Conservation (phyloP, 495 filamentous ascomycete species). For the Lasiosphaeria miniovina region DNA sequence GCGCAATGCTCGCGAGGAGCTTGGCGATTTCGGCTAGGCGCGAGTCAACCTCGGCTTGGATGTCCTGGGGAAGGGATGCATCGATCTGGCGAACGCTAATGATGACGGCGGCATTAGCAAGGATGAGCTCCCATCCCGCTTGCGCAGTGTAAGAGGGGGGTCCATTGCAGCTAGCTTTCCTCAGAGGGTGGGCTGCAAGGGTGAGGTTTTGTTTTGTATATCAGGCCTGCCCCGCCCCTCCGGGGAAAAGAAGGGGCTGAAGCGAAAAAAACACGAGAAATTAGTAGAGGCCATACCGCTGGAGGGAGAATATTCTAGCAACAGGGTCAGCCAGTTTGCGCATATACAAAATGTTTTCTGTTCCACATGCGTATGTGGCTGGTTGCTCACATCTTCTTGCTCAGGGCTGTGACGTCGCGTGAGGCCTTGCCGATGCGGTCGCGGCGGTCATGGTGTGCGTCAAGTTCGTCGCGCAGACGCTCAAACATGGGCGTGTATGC, state of each 20-base stretch:
- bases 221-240: too few species aligned
- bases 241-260: too few species aligned
- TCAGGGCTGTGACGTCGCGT: conserved; percentile 84
- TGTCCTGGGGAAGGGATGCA: conserved; percentile 58
- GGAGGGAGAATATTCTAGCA: conserved; percentile 83
- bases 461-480: conserved; percentile 78
- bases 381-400: conserved; percentile 86
- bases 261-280: too few species aligned
- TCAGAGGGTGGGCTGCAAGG: too few species aligned
- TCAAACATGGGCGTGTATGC: conserved; percentile 77
- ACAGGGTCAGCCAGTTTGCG: conserved; percentile 7
- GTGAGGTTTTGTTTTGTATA: too few species aligned
- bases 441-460: conserved; percentile 90
- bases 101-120: neutral
- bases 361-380: neutral
- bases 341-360: too few species aligned
- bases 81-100: conserved; percentile 57
- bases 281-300: conserved; percentile 57
- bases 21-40: conserved; percentile 64
- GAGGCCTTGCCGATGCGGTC: conserved; percentile 86
- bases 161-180: too few species aligned
- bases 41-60: conserved; percentile 60
- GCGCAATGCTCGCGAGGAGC: conserved; percentile 62
- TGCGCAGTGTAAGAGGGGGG: too few species aligned
- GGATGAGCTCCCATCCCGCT: neutral